phyloP scores from a whole-genome alignment of 2,329 filamentous ascomycete genomes.

The Diatrype stigma region DNA sequence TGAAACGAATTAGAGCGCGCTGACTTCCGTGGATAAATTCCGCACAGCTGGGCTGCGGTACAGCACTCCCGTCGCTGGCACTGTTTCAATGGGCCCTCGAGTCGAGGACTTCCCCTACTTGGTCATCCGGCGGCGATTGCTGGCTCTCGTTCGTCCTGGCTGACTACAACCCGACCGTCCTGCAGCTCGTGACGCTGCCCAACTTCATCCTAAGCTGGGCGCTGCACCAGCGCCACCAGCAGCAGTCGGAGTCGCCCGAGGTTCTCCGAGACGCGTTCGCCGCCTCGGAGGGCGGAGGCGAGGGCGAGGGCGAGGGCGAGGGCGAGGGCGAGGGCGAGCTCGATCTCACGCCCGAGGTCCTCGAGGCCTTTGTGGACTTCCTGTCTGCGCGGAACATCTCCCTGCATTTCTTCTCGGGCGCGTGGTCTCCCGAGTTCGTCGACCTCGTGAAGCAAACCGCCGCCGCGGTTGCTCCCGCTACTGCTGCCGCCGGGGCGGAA shows the following conservation, averaged over 20 bases:
- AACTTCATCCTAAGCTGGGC: slow-evolving; percentile 73
- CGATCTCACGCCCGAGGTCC: slow-evolving; percentile 55
- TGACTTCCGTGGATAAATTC: too few relatives aligned
- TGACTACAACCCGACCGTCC: slow-evolving; percentile 76
- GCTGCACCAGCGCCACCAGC: slow-evolving; percentile 41
- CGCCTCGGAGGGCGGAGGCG: slow-evolving; percentile 30
- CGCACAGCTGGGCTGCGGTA: slow-evolving; percentile 71
- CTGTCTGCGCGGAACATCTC: slow-evolving; percentile 48
- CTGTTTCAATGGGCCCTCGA: slow-evolving; percentile 60
- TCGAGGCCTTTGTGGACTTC: slow-evolving; percentile 53
- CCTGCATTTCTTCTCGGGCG: slow-evolving; percentile 68
- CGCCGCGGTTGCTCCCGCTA: slow-evolving; percentile 10
- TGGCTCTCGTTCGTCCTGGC: slow-evolving; percentile 60
- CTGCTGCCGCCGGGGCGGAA: slow-evolving; percentile 12
- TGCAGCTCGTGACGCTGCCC: slow-evolving; percentile 74
- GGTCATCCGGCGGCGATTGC: slow-evolving; percentile 12
- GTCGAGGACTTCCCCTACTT: slow-evolving; percentile 11
- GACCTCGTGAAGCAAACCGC: slow-evolving; percentile 47
- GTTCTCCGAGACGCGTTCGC: slow-evolving; percentile 45
- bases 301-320: too few relatives aligned
- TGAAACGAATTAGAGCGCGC: too few relatives aligned
- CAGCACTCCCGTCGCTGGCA: slow-evolving; percentile 67
- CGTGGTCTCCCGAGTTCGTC: slow-evolving; percentile 65
- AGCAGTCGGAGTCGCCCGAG: slow-evolving; percentile 29
- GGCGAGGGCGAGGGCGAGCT: slow-evolving; percentile 57